phyloP scores from a whole-genome alignment of 2,329 filamentous ascomycete genomes.

The Phyllosticta capitalensis region DNA sequence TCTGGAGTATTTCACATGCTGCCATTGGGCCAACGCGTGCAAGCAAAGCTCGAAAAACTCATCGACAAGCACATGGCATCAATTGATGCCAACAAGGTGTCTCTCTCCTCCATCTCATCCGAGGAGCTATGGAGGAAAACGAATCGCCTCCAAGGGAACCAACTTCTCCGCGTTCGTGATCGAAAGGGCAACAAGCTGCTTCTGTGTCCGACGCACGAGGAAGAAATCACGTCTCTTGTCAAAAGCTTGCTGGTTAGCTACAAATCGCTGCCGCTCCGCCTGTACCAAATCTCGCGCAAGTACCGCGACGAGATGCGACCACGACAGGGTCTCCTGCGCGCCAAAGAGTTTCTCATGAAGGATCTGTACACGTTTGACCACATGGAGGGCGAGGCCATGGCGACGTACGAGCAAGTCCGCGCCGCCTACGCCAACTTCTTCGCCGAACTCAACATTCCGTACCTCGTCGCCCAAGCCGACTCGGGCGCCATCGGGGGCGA shows the following conservation, averaged over 20 bases:
- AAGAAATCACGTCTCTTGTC: conserved; percentile 84
- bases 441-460: conserved; percentile 70
- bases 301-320: conserved; percentile 90
- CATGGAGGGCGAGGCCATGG: conserved; percentile 55
- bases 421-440: conserved; percentile 69
- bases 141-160: conserved; percentile 72
- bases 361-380: conserved; percentile 93
- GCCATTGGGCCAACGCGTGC: conserved; percentile 75
- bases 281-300: conserved; percentile 91
- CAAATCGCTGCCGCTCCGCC: conserved; percentile 70
- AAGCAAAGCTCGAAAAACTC: conserved; percentile 74
- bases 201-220: conserved; percentile 88
- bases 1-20: conserved; percentile 88
- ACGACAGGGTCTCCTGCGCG: conserved; percentile 75
- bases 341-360: conserved; percentile 94
- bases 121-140: conserved; percentile 75
- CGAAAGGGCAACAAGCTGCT: conserved; percentile 66
- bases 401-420: conserved; percentile 69
- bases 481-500: conserved; percentile 95
- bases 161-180: conserved; percentile 75
- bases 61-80: conserved; percentile 84
- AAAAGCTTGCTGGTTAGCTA: conserved; percentile 66
- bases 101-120: conserved; percentile 76
- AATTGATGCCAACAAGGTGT: conserved; percentile 67
- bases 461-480: conserved; percentile 77